Percentiles rank a stretch among this genome's conserved stretches.
These are phyloP conservation scores for Pochonia chlamydosporia DNA, from an alignment of 2,329 filamentous ascomycete species.

Conservation along the genomic window DNA sequence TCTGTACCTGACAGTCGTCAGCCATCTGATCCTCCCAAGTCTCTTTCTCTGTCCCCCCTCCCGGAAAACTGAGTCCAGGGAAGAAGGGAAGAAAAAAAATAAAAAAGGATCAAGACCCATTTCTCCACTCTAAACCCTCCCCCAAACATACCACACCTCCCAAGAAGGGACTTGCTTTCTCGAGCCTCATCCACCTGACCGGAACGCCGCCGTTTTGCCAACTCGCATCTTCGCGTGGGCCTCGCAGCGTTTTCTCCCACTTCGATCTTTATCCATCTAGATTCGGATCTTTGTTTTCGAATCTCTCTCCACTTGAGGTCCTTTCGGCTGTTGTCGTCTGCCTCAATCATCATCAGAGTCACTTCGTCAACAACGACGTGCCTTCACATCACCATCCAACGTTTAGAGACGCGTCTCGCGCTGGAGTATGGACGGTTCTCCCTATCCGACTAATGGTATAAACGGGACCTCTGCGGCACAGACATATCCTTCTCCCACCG, in stretches of 20 bases:
- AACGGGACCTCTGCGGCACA: slow-evolving; percentile 44
- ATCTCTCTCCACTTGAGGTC: slow-evolving; percentile 15
- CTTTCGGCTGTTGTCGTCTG: slow-evolving; percentile 5
- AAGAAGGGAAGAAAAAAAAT: slow-evolving; percentile 22
- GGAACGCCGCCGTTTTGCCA: slow-evolving; percentile 21
- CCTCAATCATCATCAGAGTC: slow-evolving; percentile 4
- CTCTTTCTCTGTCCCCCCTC: slow-evolving; percentile 11
- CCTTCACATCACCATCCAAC: slow-evolving; percentile 7
- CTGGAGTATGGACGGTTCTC: slow-evolving; percentile 49
- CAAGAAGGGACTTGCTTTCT: slow-evolving; percentile 30
- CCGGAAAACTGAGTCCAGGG: slow-evolving; percentile 13
- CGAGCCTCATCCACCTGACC: slow-evolving; percentile 33
- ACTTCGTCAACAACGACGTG: slow-evolving; percentile 1
- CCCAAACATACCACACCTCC: slow-evolving; percentile 36
- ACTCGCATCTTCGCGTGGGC: slow-evolving; percentile 20
- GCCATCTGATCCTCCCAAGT: no score
- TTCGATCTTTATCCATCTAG: slow-evolving; percentile 5
- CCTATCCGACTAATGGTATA: slow-evolving; percentile 51
- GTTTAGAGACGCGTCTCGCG: slow-evolving; percentile 26
- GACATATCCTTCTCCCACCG: slow-evolving; percentile 46
- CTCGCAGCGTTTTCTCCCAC: slow-evolving; percentile 12
- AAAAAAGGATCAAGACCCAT: slow-evolving; percentile 38
- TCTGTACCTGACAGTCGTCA: slow-evolving; percentile 17
- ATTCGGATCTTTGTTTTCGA: slow-evolving; percentile 4
- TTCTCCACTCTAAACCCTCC: slow-evolving; percentile 42